These are phyloP conservation scores for Beauveria sp. DNA, from an alignment of 2,329 filamentous ascomycete genomes.

Conservation along the genomic window DNA sequence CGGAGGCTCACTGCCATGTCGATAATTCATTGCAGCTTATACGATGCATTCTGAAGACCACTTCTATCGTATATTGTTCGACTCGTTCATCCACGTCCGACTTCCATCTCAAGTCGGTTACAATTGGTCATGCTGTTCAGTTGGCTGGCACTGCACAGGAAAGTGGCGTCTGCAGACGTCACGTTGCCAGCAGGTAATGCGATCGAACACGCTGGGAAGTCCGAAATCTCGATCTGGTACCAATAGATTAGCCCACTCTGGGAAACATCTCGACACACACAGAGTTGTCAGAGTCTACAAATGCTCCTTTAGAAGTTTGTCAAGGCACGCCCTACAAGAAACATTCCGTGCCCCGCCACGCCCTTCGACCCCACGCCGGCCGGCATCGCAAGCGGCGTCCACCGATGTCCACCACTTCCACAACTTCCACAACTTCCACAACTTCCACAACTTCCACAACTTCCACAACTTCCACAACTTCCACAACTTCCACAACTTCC, in stretches of 20 bases:
- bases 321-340: not conserved
- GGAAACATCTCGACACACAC: not conserved
- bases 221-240: not conserved
- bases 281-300: no score
- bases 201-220: not conserved
- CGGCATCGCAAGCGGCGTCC: conserved; percentile 5
- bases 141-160: not conserved
- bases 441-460: not conserved
- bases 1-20: not conserved
- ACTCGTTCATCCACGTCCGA: no score
- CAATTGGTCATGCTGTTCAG: not conserved
- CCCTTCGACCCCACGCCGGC: conserved; percentile 2
- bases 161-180: not conserved
- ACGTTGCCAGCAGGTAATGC: not conserved
- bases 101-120: no score
- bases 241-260: not conserved
- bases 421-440: not conserved
- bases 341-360: conserved; percentile 2
- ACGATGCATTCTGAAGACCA: not conserved
- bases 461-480: not conserved
- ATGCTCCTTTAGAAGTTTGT: no score
- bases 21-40: not conserved
- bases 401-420: not conserved
- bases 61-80: not conserved
- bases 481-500: not conserved